These are phyloP conservation scores for Betula pendula DNA, from an alignment of 306 rosid genomes.

Conservation along the genomic window DNA sequence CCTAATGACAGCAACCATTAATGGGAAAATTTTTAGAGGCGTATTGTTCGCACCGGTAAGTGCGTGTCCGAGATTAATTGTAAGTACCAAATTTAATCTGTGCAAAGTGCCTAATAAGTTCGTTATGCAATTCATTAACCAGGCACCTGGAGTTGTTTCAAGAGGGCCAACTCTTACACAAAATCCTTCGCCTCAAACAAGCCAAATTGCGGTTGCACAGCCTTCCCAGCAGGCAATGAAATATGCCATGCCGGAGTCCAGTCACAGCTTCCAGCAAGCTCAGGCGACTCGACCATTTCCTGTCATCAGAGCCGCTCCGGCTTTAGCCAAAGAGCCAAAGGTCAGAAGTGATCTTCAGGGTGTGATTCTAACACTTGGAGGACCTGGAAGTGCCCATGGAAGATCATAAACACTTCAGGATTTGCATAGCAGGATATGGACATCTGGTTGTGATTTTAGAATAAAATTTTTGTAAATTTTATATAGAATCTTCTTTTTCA, in stretches of 20 bases:
- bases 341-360: constrained; percentile 79
- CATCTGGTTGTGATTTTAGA: not conserved
- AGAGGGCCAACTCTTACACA: constrained; percentile 41
- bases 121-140: constrained; percentile 24
- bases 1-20: constrained; percentile 77
- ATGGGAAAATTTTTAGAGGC: constrained; percentile 75
- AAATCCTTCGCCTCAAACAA: constrained; percentile 27
- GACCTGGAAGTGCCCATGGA: constrained; percentile 60
- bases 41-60: constrained; percentile 89
- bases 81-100: not conserved
- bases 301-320: constrained; percentile 34
- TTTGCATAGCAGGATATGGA: not conserved
- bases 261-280: constrained; percentile 41
- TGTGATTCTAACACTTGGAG: constrained; percentile 80
- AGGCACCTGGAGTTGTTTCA: constrained; percentile 53
- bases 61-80: constrained; percentile 20
- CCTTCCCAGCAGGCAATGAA: constrained; percentile 35
- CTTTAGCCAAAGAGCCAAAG: constrained; percentile 50
- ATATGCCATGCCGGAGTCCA: constrained; percentile 25
- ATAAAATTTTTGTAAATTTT: constrained; percentile 34
- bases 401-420: constrained; percentile 24
- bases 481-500: not conserved
- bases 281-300: constrained; percentile 40
- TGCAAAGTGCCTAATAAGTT: not conserved
- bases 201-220: constrained; percentile 33